Evolutionary conservation across 441 rosid species (phyloP), one percentile per base, ranked within the genome.

Genomic region (Mallotus japonicus): DNA sequence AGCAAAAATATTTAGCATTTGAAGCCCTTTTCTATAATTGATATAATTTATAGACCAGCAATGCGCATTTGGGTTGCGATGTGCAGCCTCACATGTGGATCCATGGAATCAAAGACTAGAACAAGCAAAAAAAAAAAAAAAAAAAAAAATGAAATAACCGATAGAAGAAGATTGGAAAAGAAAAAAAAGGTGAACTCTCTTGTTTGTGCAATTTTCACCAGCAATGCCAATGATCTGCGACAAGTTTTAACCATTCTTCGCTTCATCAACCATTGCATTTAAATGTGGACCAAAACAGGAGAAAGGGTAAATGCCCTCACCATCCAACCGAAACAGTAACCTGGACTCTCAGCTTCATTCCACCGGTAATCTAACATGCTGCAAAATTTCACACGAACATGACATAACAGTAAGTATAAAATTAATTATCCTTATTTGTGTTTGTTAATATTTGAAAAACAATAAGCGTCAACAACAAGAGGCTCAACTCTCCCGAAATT

Each of bases 341-440:
- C 81, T 74, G 78, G 73, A 70, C 80, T 42, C 77, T 68, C 75
- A 47, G 78, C 85, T 75, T 83, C 84, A 75, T 79, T 81, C 81
- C 81, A 53, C 76, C 51, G 40, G 34, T 51, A 22, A 62, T 62
- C 47, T 58, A 46, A 69, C 62, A 68, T 57, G 40, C 89, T 83
- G 83, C 82, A 78, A 69, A 75, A 42, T 58, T 22, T 34, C 49
- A 53, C 17, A 54, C 20, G 28, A 11, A 47, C 40, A 64, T 12
- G 15, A 67, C 34, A 46, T 3, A 7, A 24, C 46, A n/a, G 9
- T 67, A 2, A 47, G 6, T 9, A 46, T 9, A 28, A 53, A 65
- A 60, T 16, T 37, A 47, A 46, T 19, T 13, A 13, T 19, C 46
- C 16, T 13, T 1, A n/a, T 58, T 46, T 15, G 10, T 28, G 28